Evolutionary conservation across 768 basidiomycete genomes (phyloP), one percentile per base, ranked within the genome.

Genomic region (Chlorophyllum brunneum): DNA sequence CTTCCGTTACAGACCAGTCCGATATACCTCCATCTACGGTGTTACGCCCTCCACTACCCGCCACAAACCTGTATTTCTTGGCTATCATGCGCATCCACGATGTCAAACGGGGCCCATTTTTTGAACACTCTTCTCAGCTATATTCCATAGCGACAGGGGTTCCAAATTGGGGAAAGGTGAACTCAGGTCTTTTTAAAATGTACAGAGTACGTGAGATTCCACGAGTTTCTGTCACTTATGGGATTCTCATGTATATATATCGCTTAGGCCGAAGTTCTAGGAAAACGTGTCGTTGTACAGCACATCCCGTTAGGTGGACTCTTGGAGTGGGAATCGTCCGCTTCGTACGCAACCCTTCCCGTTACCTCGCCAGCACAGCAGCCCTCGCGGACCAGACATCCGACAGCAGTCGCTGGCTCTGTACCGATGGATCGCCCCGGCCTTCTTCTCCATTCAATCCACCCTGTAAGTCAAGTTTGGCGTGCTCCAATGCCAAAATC

Each of bases 221-320:
- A 48, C 29, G 16, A 37, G 44, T 13, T 37, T 42, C 13, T 38
- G 34, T 54, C 30, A 49, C 24, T 26, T 47, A 50, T 16, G 36
- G 30, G 37, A 34, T 36, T 36, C 15, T 51, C 34, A 15, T 11
- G 16, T 36, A 36, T 36, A 34, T 31, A 47, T 22, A 48, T 55
- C 48, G 9, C 26, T 47, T 50, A 91, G 82, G 93, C 85, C 5
- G 95, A 99, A 67, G 94, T 98, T 10, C 73, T 98, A 36, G 84
- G 86, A 13, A 98, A 98, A 68, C 80, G 90, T 13, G 95, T 98
- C n/a, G 95, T 98, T 4, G 92, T 98, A 3, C 95, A 98, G 65
- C 94, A 97, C 64, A 73, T 98, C 43, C 87, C 88, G 6, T 76
- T 97, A 20, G 94, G 93, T 16, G 88, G 91, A 0, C 60, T 92